These are phyloP conservation scores for Pontederia paniculata DNA, from an alignment of 176 grass and related monocot genomes.

Conservation along the genomic window DNA sequence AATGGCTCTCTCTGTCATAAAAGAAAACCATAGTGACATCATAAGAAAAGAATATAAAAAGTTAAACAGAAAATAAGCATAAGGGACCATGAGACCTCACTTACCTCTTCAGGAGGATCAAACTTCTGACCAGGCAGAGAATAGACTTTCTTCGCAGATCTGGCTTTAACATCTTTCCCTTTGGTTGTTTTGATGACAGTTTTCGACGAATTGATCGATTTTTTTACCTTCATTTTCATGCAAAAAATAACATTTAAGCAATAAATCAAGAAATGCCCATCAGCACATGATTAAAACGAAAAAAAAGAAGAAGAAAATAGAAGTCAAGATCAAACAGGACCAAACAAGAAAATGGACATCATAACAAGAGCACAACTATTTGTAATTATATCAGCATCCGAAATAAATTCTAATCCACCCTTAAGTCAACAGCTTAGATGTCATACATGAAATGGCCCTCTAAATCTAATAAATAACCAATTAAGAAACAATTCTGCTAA, in stretches of 20 bases:
- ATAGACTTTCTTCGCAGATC: slow-evolving; percentile 78
- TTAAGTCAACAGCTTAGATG: no score
- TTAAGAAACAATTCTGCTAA: no score
- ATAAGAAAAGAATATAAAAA: background rate
- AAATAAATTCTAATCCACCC: background rate
- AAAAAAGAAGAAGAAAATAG: background rate
- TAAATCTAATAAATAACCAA: no score
- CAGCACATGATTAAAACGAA: background rate
- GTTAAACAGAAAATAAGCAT: no score
- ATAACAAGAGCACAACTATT: background rate
- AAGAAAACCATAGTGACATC: background rate
- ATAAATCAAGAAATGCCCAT: no score
- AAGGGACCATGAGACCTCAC: background rate
- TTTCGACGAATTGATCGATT: slow-evolving; percentile 23
- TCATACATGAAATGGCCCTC: no score
- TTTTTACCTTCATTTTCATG: slow-evolving; percentile 25
- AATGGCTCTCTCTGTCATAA: slow-evolving; percentile 63
- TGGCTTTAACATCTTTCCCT: slow-evolving; percentile 24
- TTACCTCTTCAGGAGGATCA: slow-evolving; percentile 77
- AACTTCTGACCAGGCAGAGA: slow-evolving; percentile 82
- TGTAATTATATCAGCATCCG: background rate
- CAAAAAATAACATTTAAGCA: background rate
- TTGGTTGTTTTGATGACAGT: slow-evolving; percentile 31
- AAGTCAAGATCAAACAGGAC: background rate
- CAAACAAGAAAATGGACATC: background rate